phyloP scores from a whole-genome alignment of 202 grass and related monocot species.

The Schoenoplectus triqueter region DNA sequence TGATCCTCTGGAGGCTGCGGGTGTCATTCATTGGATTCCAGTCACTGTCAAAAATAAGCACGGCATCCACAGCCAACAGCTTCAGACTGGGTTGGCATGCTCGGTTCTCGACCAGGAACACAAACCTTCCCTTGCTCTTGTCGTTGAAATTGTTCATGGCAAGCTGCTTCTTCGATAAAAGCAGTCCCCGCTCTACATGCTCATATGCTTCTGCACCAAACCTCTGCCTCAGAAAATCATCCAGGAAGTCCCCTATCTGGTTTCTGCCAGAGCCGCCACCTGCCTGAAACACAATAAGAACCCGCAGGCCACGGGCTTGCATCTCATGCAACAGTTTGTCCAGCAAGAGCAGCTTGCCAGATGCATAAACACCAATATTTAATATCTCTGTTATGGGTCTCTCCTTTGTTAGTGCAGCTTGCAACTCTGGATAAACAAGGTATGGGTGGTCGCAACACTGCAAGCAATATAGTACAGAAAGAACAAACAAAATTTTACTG shows the following conservation, averaged over 20 bases:
- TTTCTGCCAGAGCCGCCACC: slow-evolving; percentile 60
- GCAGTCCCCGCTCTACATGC: slow-evolving; percentile 66
- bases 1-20: slow-evolving; percentile 72
- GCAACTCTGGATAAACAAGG: slow-evolving; percentile 74
- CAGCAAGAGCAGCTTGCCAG: slow-evolving; percentile 83
- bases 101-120: slow-evolving; percentile 83
- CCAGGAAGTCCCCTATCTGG: slow-evolving; percentile 84
- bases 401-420: slow-evolving; percentile 63
- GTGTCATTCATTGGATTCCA: slow-evolving; percentile 92
- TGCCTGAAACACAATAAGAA: slow-evolving; percentile 90
- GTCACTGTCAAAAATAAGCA: slow-evolving; percentile 85
- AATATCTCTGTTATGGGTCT: slow-evolving; percentile 61
- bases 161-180: slow-evolving; percentile 58
- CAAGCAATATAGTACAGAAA: slow-evolving; percentile 42
- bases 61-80: slow-evolving; percentile 74
- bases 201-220: slow-evolving; percentile 84
- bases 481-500: slow-evolving; percentile 43
- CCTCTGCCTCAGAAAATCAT: slow-evolving; percentile 91
- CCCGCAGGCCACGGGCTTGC: slow-evolving; percentile 48
- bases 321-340: slow-evolving; percentile 85
- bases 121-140: slow-evolving; percentile 72
- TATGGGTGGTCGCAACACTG: slow-evolving; percentile 99
- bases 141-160: slow-evolving; percentile 91
- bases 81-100: slow-evolving; percentile 88
- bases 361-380: slow-evolving; percentile 81